Percentiles rank a stretch among this genome's conserved stretches.
Conservation (phyloP, 2,329 filamentous ascomycete species). For the Oidium heveae region DNA sequence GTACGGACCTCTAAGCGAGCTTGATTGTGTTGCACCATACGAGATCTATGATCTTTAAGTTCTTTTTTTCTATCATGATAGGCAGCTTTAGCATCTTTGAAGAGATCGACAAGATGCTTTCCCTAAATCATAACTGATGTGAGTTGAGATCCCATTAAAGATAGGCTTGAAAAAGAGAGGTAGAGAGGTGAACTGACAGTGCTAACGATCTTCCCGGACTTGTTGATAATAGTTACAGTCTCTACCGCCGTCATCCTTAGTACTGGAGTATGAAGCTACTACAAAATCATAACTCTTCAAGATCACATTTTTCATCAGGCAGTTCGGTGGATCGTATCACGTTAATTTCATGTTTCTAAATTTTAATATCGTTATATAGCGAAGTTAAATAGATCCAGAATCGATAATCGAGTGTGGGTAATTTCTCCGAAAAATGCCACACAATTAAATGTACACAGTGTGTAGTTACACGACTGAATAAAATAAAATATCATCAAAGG, state of each 20-base stretch:
- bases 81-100: constrained; percentile 72
- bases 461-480: too few species aligned
- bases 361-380: too few species aligned
- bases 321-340: too few species aligned
- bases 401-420: too few species aligned
- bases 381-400: too few species aligned
- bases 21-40: constrained; percentile 26
- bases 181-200: constrained; percentile 34
- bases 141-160: not conserved
- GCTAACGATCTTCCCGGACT: constrained; percentile 72
- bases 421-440: too few species aligned
- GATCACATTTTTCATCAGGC: too few species aligned
- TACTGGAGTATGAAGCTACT: not conserved
- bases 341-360: too few species aligned
- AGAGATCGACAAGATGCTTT: constrained; percentile 71
- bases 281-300: too few species aligned
- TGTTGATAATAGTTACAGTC: constrained; percentile 76
- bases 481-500: too few species aligned
- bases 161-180: not conserved
- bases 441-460: too few species aligned
- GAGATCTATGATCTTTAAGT: constrained; percentile 44
- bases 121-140: constrained; percentile 26
- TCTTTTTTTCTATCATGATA: constrained; percentile 76
- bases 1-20: constrained; percentile 20
- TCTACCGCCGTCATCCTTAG: constrained; percentile 24